phyloP scores from a whole-genome alignment of 1,139 yeast species.

The Suhomyces terraborum region DNA sequence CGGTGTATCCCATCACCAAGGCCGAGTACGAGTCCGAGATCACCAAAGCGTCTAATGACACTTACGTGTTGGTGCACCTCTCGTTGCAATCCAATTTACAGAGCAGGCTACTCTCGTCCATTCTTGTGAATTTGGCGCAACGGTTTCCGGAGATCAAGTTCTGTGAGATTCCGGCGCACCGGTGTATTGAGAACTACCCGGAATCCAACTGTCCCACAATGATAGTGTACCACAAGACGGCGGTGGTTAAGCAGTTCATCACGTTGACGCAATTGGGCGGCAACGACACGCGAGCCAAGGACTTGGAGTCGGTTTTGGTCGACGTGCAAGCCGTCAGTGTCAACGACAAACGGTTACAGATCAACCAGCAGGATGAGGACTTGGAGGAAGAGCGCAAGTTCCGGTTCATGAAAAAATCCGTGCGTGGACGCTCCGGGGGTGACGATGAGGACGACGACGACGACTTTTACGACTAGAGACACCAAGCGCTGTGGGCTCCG shows the following conservation, averaged over 20 bases:
- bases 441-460: slow-evolving; percentile 39
- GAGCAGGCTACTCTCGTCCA: slow-evolving; percentile 64
- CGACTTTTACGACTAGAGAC: slow-evolving; percentile 51
- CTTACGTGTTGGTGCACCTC: slow-evolving; percentile 75
- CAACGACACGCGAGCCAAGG: slow-evolving; percentile 64
- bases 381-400: slow-evolving; percentile 48
- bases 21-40: slow-evolving; percentile 87
- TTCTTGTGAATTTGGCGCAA: slow-evolving; percentile 53
- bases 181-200: slow-evolving; percentile 92
- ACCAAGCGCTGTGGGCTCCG: too few relatives aligned
- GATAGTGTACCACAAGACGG: slow-evolving; percentile 72
- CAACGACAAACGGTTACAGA: slow-evolving; percentile 63
- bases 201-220: slow-evolving; percentile 89
- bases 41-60: slow-evolving; percentile 68
- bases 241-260: slow-evolving; percentile 75
- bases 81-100: slow-evolving; percentile 70
- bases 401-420: slow-evolving; percentile 58
- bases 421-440: slow-evolving; percentile 37
- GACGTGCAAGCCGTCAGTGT: slow-evolving; percentile 63
- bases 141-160: slow-evolving; percentile 82
- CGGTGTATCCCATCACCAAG: slow-evolving; percentile 73
- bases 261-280: slow-evolving; percentile 87
- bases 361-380: slow-evolving; percentile 58
- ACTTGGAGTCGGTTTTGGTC: slow-evolving; percentile 71
- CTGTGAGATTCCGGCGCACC: slow-evolving; percentile 83